These are phyloP conservation scores for Euphorbia lathyris DNA, from an alignment of 345 rosid species.

Conservation along the genomic window DNA sequence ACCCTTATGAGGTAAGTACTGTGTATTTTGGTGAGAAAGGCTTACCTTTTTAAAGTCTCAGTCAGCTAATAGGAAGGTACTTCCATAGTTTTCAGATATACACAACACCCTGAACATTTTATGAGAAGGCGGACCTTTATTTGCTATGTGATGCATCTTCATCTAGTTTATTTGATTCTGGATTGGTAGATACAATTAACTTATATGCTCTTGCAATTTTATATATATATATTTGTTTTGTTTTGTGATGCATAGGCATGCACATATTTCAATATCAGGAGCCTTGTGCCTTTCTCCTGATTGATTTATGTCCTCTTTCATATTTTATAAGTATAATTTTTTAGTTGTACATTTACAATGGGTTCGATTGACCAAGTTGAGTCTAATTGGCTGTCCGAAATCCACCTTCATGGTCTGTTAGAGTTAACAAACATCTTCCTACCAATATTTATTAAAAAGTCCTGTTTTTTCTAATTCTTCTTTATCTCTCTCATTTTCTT, in stretches of 20 bases:
- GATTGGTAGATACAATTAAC: neutral
- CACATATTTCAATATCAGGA: neutral
- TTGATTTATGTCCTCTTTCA: neutral
- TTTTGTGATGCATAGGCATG: neutral
- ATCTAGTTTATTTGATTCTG: neutral
- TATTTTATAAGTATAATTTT: neutral
- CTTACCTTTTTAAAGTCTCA: neutral
- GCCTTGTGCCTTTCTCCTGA: neutral
- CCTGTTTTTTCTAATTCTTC: too few relatives aligned
- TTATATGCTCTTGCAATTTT: neutral
- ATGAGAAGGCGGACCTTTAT: neutral
- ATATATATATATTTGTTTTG: too few relatives aligned
- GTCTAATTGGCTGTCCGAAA: too few relatives aligned
- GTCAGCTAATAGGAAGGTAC: neutral
- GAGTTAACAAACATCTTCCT: too few relatives aligned
- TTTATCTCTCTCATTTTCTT: too few relatives aligned
- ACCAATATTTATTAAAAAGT: too few relatives aligned
- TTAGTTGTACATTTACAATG: neutral
- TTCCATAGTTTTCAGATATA: neutral
- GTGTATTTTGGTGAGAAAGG: constrained; percentile 8
- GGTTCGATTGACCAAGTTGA: too few relatives aligned
- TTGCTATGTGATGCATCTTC: constrained; percentile 1
- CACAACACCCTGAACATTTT: neutral
- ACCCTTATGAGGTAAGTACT: constrained; percentile 78
- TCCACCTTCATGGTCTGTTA: too few relatives aligned